Percentiles rank a stretch among this genome's conserved stretches.
Evolutionary conservation across 345 rosid genomes (phyloP).

Genomic region (Syzygium jambos): DNA sequence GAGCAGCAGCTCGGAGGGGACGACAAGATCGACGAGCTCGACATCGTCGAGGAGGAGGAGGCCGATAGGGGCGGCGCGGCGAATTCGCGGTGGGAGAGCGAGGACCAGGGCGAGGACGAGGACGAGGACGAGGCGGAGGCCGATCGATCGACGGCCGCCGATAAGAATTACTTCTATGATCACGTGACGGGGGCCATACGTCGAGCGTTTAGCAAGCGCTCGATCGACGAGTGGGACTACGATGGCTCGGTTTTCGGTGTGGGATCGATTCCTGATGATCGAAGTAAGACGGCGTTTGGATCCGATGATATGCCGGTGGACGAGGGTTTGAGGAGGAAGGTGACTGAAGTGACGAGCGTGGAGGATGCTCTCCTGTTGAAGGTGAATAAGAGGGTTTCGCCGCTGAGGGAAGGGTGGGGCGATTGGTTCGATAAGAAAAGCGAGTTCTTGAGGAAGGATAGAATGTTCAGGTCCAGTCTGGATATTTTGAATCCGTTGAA

Average conservation of each 20-base stretch:
- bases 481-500: constrained; percentile 74
- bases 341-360: constrained; percentile 46
- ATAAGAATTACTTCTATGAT: constrained; percentile 65
- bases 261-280: constrained; percentile 17
- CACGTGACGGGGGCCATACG: constrained; percentile 56
- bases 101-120: constrained; percentile 19
- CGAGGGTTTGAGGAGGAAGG: constrained; percentile 61
- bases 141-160: constrained; percentile 21
- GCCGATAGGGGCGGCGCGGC: constrained; percentile 8
- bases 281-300: constrained; percentile 43
- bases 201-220: constrained; percentile 47
- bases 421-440: constrained; percentile 95
- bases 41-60: constrained; percentile 36
- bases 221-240: constrained; percentile 86
- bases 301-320: constrained; percentile 80
- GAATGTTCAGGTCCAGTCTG: constrained; percentile 71
- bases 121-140: constrained; percentile 21
- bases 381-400: constrained; percentile 40
- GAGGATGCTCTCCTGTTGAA: constrained; percentile 78
- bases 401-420: constrained; percentile 88
- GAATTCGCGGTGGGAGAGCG: background rate
- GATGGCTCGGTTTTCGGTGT: constrained; percentile 32
- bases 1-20: constrained; percentile 8
- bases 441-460: constrained; percentile 76
- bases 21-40: constrained; percentile 79